These are phyloP conservation scores for Phaeosphaeria sp. DNA, from an alignment of 2,329 filamentous ascomycete genomes.

Conservation along the genomic window DNA sequence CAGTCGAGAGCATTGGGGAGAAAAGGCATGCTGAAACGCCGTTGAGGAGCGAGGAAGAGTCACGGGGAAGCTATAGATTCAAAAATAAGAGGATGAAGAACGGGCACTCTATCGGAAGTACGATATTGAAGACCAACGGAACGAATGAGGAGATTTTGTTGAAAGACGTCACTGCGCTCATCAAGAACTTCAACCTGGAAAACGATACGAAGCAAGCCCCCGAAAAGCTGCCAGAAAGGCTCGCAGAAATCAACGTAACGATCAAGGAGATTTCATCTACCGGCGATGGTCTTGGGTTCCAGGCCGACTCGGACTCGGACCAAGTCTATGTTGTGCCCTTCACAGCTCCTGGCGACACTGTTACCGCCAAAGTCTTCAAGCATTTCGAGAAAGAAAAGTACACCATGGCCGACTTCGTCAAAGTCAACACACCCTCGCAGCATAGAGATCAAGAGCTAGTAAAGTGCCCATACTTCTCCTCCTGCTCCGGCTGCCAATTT, in stretches of 20 bases:
- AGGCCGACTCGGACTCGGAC: constrained; percentile 65
- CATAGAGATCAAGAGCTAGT: constrained; percentile 79
- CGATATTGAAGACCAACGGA: constrained; percentile 51
- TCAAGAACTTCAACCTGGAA: constrained; percentile 45
- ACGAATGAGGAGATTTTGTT: constrained; percentile 59
- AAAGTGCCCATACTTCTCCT: constrained; percentile 83
- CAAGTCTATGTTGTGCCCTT: constrained; percentile 90
- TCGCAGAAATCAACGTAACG: constrained; percentile 81
- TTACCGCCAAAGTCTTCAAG: constrained; percentile 78
- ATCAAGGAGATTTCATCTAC: constrained; percentile 86
- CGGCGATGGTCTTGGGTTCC: constrained; percentile 84
- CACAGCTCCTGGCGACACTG: constrained; percentile 81
- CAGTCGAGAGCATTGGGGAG: constrained; percentile 41
- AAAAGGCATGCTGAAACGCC: constrained; percentile 44
- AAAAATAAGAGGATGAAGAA: constrained; percentile 59
- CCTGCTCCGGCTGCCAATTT: constrained; percentile 91
- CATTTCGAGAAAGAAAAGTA: constrained; percentile 72
- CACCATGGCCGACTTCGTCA: constrained; percentile 81
- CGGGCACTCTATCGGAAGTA: constrained; percentile 42
- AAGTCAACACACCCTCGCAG: constrained; percentile 74
- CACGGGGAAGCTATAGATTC: constrained; percentile 46
- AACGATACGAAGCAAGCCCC: constrained; percentile 21
- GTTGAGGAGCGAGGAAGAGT: constrained; percentile 40
- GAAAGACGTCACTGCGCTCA: constrained; percentile 52
- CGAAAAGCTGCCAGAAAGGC: constrained; percentile 65